phyloP scores from a whole-genome alignment of 805 yeast genomes.

The Candida sanyiensis region DNA sequence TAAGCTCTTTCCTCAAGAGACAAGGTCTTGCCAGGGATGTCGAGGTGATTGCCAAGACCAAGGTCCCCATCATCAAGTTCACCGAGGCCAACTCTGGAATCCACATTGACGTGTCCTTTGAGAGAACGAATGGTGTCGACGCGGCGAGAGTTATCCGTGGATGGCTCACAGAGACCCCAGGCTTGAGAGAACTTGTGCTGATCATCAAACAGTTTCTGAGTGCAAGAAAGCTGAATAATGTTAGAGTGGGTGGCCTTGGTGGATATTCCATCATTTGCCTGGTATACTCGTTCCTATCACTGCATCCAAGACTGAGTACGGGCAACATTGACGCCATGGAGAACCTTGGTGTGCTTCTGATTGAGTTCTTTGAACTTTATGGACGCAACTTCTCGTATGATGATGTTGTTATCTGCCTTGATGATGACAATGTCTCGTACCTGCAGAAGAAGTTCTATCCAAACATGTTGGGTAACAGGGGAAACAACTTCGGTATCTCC shows the following conservation, averaged over 20 bases:
- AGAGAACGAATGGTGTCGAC: constrained; percentile 71
- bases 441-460: constrained; percentile 51
- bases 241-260: constrained; percentile 90
- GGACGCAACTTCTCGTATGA: constrained; percentile 89
- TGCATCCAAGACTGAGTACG: constrained; percentile 75
- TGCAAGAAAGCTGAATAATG: constrained; percentile 74
- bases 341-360: constrained; percentile 78
- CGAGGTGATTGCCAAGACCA: constrained; percentile 83
- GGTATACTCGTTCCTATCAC: constrained; percentile 66
- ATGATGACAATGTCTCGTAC: constrained; percentile 52
- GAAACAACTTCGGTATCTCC: constrained; percentile 54
- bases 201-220: constrained; percentile 81
- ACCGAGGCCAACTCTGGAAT: constrained; percentile 66
- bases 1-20: constrained; percentile 63
- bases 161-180: constrained; percentile 74
- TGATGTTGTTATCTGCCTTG: constrained; percentile 61
- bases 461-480: constrained; percentile 41
- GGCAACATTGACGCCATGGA: constrained; percentile 60
- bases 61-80: constrained; percentile 92
- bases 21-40: constrained; percentile 60
- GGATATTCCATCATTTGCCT: constrained; percentile 91
- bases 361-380: constrained; percentile 88
- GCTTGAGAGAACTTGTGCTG: constrained; percentile 74
- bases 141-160: constrained; percentile 73
- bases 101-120: constrained; percentile 87